Evolutionary conservation across 768 basidiomycete genomes (phyloP), one percentile per base, ranked within the genome.

Genomic region (Suillus occidentalis): DNA sequence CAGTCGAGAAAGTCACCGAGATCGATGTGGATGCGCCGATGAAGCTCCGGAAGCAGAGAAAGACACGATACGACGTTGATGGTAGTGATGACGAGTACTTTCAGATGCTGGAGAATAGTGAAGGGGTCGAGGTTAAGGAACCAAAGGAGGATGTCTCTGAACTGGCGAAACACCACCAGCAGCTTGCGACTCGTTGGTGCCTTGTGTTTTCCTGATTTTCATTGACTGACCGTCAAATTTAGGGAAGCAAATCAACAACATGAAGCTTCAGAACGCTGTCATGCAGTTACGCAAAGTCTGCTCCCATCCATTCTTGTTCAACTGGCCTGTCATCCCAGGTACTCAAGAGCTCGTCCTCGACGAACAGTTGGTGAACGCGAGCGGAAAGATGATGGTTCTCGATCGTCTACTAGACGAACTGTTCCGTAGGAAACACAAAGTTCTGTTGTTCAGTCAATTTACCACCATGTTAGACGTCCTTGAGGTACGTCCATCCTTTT

Each of bases 251-350:
- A 88, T 97, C 45, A 95, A 95, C 76, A 95, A 94, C 73, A 90
- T 95, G 91, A 89, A 88, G 61, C 83, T 99, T 18, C 95, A 98
- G 74, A 99, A 99, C 72, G 85, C 88, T 13, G 89, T 98, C 64
- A 99, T 99, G 97, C 97, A 99, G 74, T 83, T 98, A 6, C 92
- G 97, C 62, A 98, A 99, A 83, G 92, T 95, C 2, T 94, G 94
- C 79, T 95, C 91, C 16, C 95, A 98, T 76, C 95, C 96, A 0
- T 92, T 92, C 80, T 78, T 95, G 7, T 96, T 97, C 73, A 89
- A 92, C 68, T 93, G 92, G 91, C 90, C 92, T 0, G 70, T 81
- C 52, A 88, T 94, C 69, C 81, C 84, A 1, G 70, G 79, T 6
- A 91, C 89, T 1, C 80, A 79, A n/a, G 77, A 87, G 49, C 62